Conservation (phyloP, 2,329 filamentous ascomycete species). For the Lecanoromycetidae sp. region DNA sequence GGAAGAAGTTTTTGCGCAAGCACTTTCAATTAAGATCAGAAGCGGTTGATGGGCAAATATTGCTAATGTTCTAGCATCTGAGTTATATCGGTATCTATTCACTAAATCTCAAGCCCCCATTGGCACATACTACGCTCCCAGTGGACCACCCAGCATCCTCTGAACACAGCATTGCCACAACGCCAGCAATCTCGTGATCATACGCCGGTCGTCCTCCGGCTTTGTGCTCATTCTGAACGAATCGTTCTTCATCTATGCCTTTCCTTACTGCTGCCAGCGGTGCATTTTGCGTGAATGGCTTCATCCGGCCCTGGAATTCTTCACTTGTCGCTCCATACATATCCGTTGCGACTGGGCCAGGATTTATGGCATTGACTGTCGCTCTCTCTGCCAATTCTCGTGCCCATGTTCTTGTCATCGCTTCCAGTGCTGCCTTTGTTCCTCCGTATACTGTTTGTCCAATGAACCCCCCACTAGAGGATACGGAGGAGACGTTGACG, state of each 20-base stretch:
- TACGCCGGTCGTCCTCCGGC: conserved; percentile 51
- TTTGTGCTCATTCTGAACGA: conserved; percentile 47
- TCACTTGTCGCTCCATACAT: conserved; percentile 49
- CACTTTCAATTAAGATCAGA: too few species aligned
- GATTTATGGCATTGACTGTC: conserved; percentile 56
- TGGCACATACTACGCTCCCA: conserved; percentile 66
- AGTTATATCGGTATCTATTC: background rate
- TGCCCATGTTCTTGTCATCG: conserved; percentile 58
- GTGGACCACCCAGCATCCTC: conserved; percentile 66
- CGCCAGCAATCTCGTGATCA: conserved; percentile 58
- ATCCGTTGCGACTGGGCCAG: conserved; percentile 53
- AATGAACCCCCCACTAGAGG: conserved; percentile 44
- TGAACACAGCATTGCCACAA: conserved; percentile 64
- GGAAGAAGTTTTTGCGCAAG: too few species aligned
- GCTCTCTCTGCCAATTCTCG: conserved; percentile 49
- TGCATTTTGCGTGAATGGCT: conserved; percentile 49
- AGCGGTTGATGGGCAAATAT: too few species aligned
- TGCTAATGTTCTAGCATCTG: too few species aligned
- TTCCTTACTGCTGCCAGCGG: conserved; percentile 52
- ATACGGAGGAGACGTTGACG: conserved; percentile 50
- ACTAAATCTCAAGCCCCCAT: conserved; percentile 59
- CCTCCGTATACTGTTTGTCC: conserved; percentile 52
- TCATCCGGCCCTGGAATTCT: conserved; percentile 47
- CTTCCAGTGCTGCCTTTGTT: conserved; percentile 54
- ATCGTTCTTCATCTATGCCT: conserved; percentile 48